Evolutionary conservation across 2,329 filamentous ascomycete genomes (phyloP).

Genomic region (Fusarium ramigenum): DNA sequence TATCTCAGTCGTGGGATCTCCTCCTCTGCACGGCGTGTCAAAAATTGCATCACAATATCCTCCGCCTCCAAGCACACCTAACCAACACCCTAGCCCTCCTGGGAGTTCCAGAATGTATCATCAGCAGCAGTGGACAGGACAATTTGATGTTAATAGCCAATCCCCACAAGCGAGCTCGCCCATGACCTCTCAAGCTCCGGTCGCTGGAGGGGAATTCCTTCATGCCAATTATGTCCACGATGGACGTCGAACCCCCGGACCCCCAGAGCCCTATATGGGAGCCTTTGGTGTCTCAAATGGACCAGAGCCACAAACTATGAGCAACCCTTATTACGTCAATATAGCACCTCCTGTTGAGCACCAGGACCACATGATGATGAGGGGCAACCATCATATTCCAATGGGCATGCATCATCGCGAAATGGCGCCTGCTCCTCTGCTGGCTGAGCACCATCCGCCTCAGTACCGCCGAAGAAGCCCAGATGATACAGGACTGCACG

Average conservation of each 20-base stretch:
- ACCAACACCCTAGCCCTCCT: constrained; percentile 60
- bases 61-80: constrained; percentile 48
- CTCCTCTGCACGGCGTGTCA: constrained; percentile 55
- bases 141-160: constrained; percentile 54
- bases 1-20: constrained; percentile 59
- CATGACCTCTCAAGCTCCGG: constrained; percentile 52
- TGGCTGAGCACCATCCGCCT: constrained; percentile 37
- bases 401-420: constrained; percentile 42
- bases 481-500: constrained; percentile 25
- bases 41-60: constrained; percentile 55
- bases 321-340: constrained; percentile 45
- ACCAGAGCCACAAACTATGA: constrained; percentile 39
- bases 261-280: constrained; percentile 51
- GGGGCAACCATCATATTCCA: constrained; percentile 31
- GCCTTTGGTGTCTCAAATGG: constrained; percentile 49
- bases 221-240: constrained; percentile 51
- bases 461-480: constrained; percentile 42
- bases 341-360: constrained; percentile 40
- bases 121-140: constrained; percentile 52
- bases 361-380: constrained; percentile 42
- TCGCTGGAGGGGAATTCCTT: constrained; percentile 49
- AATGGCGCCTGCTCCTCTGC: constrained; percentile 34
- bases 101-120: constrained; percentile 57
- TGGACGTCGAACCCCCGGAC: constrained; percentile 51
- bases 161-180: constrained; percentile 57